Evolutionary conservation across 371 early-diverging fungal species (phyloP).

Genomic region (Apophysomyces variabilis): DNA sequence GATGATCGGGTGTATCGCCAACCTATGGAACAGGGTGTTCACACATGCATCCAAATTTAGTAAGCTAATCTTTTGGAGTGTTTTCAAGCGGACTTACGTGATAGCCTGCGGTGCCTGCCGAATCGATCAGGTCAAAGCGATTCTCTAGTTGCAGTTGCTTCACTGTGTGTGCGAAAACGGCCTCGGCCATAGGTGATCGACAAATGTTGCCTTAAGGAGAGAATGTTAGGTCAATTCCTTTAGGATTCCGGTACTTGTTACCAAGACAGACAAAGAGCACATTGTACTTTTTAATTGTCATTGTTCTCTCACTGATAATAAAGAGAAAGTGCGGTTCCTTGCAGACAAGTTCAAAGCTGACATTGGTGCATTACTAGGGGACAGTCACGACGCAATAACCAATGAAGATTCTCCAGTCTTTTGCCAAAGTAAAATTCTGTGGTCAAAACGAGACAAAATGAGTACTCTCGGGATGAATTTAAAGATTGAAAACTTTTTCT

Average conservation of each 20-base stretch:
- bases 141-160: conserved; percentile 58
- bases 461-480: too few relatives aligned
- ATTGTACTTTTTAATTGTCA: conserved; percentile 22
- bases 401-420: too few relatives aligned
- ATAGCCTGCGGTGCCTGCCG: conserved; percentile 87
- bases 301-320: not conserved
- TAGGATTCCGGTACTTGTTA: conserved; percentile 12
- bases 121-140: conserved; percentile 77
- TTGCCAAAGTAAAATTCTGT: too few relatives aligned
- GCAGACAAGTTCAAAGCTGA: not conserved
- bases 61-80: not conserved
- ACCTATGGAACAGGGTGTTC: conserved; percentile 35
- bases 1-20: conserved; percentile 75
- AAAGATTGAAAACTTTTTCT: too few relatives aligned
- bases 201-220: conserved; percentile 79
- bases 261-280: conserved; percentile 86
- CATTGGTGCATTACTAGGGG: too few relatives aligned
- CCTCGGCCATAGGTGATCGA: conserved; percentile 91
- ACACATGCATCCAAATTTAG: not conserved
- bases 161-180: conserved; percentile 83
- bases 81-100: conserved; percentile 57
- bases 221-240: not conserved
- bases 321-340: not conserved
- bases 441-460: too few relatives aligned
- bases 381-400: too few relatives aligned